Evolutionary conservation across 2,329 filamentous ascomycete genomes (phyloP), one percentile per base, ranked within the genome.

Genomic region (Neocucurbitaria cava): DNA sequence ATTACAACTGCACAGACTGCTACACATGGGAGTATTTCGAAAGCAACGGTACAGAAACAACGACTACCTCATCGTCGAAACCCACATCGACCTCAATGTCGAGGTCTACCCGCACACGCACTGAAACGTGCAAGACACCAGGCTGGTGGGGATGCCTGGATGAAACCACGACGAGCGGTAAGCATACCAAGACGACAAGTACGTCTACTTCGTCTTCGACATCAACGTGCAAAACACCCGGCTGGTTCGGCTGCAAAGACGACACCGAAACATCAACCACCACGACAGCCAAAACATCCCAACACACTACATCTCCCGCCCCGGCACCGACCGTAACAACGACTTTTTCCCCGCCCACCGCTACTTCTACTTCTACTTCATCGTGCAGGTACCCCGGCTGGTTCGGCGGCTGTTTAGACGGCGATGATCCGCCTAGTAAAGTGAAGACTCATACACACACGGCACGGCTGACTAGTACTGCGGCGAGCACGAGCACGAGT

Each of bases 1-100:
- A 94, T 6, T 83, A 87, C 47, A 82, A 87, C 60, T 98, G 95
- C 72, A 87, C 90, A 36, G 95, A 99, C 73, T 98, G 94, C 69
- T 91, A 86, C 53, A 87, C 89, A 51, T 98, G 95, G 95, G 96
- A 96, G 69, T 96, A 92, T 81, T 96, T 91, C 70, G 89, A 93
- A 75, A 96, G 92, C 73, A 97, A 97, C 72, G 90, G 90, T 26
- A 95, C 90, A 1, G 89, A 93, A 59, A 84, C 82, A 1, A 92
- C 87, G 0, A 90, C 89, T 2, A 72, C 75, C 6, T 73, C 65
- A 0, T 87, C 87, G 0, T 82, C 73, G 0, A 81, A 85, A 3
- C 83, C 73, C 0, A 73, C 72, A 5, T 82, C 82, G 2, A 86
- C 85, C 2, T 83, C 84, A 39, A 89, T 86, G 18, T 33, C 41